Evolutionary conservation across 2,329 filamentous ascomycete genomes (phyloP), one percentile per base, ranked within the genome.

Genomic region (Saccharata proteae): DNA sequence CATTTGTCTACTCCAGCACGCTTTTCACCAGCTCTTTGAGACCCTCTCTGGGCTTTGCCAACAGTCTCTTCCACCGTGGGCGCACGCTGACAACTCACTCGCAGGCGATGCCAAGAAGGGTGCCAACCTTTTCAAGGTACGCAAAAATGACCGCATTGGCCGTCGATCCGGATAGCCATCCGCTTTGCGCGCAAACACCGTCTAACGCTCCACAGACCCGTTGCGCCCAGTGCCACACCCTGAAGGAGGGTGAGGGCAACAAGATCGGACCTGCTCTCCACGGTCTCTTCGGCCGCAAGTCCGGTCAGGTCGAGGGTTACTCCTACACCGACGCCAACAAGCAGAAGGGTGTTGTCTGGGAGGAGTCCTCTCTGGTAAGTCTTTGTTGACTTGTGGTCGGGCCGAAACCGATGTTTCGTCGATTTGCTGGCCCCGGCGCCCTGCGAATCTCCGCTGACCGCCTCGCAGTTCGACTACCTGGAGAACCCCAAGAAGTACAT

Each of bases 401-500:
- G 26, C 5, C 24, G 24, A 26, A 26, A 26, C 24, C 12, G 24
- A 13, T 26, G n/a, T n/a, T n/a, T n/a, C n/a, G n/a, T n/a, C n/a
- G n/a, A 26, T 16, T 15, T 15, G 24, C 8, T 16, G 17, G 21
- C 17, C 4, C 6, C 24, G 8, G 17, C 29, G 13, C n/a, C 23
- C 10, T 11, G 11, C 14, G n/a, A 7, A 8, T 6, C 7, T 6
- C 43, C 4, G 14, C 4, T 18, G n/a, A 13, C 22, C 16, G n/a
- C n/a, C n/a, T n/a, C n/a, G 29, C 50, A 86, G 82, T 96, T 93
- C 67, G 74, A 78, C 47, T 98, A 98, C 78, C 86, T 98, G 55
- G 90, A 98, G 77, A 96, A 96, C 80, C 90, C 90, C 69, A 98
- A 98, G 80, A 96, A 96, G 76, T 98, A 86, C 77, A 94, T 98